Evolutionary conservation across 208 protist genomes (phyloP).

Genomic region (Leishmania martiniquensis): DNA sequence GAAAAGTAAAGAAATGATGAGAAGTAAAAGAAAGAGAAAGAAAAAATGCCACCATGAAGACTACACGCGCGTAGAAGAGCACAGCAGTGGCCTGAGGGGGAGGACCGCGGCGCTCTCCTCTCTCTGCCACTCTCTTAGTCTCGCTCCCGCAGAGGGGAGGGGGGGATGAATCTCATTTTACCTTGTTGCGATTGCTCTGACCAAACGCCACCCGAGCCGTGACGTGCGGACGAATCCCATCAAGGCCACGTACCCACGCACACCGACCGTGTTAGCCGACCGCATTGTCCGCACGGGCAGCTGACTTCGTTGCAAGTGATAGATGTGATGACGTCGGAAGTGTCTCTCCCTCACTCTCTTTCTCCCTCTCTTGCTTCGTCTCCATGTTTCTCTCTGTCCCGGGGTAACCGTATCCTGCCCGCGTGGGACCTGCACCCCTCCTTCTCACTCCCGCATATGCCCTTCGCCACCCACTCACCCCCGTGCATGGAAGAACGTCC

Average conservation of each 20-base stretch:
- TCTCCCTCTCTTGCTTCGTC: neutral
- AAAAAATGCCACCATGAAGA: neutral
- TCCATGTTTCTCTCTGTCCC: neutral
- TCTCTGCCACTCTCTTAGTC: neutral
- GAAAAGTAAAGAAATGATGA: neutral
- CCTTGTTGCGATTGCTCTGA: no score
- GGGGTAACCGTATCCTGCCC: neutral
- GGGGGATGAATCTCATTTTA: no score
- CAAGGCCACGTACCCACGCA: no score
- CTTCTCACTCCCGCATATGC: neutral
- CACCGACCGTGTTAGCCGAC: no score
- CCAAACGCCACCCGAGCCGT: no score
- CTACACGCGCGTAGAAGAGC: neutral
- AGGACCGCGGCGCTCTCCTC: neutral
- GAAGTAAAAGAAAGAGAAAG: neutral
- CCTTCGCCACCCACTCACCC: no score
- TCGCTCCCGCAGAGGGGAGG: neutral
- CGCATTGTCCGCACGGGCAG: no score
- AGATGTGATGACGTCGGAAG: no score
- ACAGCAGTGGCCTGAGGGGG: neutral
- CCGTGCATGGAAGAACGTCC: no score
- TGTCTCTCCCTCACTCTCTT: neutral
- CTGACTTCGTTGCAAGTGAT: neutral
- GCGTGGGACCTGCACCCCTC: neutral
- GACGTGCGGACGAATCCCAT: no score